Conservation (phyloP, 345 rosid species). For the Rhodamnia argentea region DNA sequence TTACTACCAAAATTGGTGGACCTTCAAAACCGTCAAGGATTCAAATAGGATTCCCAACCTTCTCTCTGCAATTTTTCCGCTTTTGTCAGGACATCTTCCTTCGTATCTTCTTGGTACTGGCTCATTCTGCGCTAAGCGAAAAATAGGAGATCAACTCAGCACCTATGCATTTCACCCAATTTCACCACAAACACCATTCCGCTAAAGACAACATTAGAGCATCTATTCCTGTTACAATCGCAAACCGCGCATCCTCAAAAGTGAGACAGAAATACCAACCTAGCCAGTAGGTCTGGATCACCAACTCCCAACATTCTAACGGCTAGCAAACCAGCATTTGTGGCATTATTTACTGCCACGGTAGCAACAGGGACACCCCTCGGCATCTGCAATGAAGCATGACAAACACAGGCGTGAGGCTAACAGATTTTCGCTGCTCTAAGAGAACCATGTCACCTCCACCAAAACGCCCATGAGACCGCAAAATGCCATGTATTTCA, state of each 20-base stretch:
- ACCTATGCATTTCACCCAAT: not conserved
- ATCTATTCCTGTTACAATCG: not conserved
- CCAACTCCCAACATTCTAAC: slow-evolving; percentile 67
- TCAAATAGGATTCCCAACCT: slow-evolving; percentile 74
- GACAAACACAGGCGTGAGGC: not conserved
- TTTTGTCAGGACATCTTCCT: slow-evolving; percentile 56
- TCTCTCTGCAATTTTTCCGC: slow-evolving; percentile 56
- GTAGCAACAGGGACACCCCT: slow-evolving; percentile 96
- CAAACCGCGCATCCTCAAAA: not conserved
- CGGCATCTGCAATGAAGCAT: slow-evolving; percentile 52
- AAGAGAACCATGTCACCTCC: not conserved
- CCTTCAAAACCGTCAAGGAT: slow-evolving; percentile 12
- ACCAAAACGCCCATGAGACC: accelerated
- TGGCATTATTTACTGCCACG: slow-evolving; percentile 82
- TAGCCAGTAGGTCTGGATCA: slow-evolving; percentile 53
- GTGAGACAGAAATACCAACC: slow-evolving; percentile 14
- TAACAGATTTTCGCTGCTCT: not conserved
- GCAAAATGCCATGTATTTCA: not conserved
- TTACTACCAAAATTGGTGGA: not conserved
- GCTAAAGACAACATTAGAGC: not conserved
- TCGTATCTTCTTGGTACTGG: slow-evolving; percentile 80
- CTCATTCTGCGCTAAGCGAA: slow-evolving; percentile 45
- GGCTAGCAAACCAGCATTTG: slow-evolving; percentile 79
- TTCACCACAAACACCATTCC: too few species aligned
- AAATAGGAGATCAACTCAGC: not conserved